Percentiles rank a stretch among this genome's conserved stretches.
These are phyloP conservation scores for Boletus sp. DNA, from an alignment of 1,284 basidiomycete genomes.

Conservation along the genomic window DNA sequence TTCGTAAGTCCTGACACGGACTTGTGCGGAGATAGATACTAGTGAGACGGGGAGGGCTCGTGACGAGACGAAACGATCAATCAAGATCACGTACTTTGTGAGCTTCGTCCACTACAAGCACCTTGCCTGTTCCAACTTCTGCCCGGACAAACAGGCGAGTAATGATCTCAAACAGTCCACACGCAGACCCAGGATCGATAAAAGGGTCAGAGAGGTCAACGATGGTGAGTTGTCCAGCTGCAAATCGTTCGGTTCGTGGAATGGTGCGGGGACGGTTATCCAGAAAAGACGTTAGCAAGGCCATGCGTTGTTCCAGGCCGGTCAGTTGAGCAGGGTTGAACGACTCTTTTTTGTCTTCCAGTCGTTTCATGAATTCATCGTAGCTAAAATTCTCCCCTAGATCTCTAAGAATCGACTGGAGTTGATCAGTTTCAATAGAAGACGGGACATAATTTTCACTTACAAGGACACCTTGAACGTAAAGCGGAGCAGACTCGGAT, in stretches of 20 bases:
- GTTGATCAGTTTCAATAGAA: constrained; percentile 14
- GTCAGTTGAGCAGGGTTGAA: constrained; percentile 52
- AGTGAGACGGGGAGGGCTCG: neutral
- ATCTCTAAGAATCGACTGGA: constrained; percentile 41
- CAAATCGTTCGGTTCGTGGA: constrained; percentile 38
- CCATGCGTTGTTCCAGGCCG: constrained; percentile 56
- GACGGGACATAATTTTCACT: constrained; percentile 19
- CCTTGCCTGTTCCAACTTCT: constrained; percentile 59
- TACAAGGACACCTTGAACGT: constrained; percentile 61
- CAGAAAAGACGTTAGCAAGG: constrained; percentile 52
- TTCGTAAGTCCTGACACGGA: constrained; percentile 52
- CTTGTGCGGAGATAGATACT: constrained; percentile 57
- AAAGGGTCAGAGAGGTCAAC: constrained; percentile 71
- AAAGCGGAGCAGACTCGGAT: constrained; percentile 57
- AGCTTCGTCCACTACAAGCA: constrained; percentile 70
- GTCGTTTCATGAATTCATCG: constrained; percentile 42
- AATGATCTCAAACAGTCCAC: constrained; percentile 66
- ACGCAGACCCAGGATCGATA: constrained; percentile 61
- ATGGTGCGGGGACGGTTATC: constrained; percentile 22
- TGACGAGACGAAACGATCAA: neutral
- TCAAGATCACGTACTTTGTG: constrained; percentile 54
- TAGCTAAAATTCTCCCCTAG: constrained; percentile 47
- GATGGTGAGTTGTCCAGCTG: constrained; percentile 54
- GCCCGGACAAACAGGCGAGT: constrained; percentile 62
- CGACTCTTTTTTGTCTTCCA: constrained; percentile 45